Percentiles rank a stretch among this genome's conserved stretches.
These are phyloP conservation scores for Acaromyces ingoldii DNA, from an alignment of 1,284 basidiomycete genomes.

Conservation along the genomic window DNA sequence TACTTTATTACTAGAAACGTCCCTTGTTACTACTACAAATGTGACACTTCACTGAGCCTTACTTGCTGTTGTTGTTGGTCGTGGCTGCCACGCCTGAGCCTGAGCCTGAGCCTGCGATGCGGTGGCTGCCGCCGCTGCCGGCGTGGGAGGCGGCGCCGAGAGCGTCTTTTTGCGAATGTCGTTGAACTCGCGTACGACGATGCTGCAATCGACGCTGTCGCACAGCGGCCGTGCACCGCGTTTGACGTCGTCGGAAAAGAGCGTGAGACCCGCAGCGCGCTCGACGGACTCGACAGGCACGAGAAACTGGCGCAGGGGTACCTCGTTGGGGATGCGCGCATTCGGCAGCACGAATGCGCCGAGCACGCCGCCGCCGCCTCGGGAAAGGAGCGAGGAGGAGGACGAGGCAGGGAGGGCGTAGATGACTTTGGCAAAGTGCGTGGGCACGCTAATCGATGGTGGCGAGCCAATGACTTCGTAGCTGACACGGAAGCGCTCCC, in stretches of 20 bases:
- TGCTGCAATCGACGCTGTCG: constrained; percentile 45
- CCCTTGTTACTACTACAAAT: no score
- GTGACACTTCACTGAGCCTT: no score
- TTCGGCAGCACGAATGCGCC: constrained; percentile 50
- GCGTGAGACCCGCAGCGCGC: constrained; percentile 76
- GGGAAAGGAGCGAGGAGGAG: not conserved
- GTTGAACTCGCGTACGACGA: constrained; percentile 43
- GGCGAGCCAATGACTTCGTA: constrained; percentile 81
- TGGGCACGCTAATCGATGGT: constrained; percentile 85
- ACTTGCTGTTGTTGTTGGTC: constrained; percentile 2
- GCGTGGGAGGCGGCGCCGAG: not conserved
- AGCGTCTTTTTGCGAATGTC: not conserved
- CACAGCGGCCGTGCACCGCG: constrained; percentile 78
- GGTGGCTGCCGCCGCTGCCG: no score
- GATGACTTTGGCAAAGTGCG: constrained; percentile 96
- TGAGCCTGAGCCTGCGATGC: no score
- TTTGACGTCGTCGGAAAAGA: constrained; percentile 84
- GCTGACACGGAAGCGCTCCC: not conserved
- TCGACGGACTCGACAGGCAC: constrained; percentile 78
- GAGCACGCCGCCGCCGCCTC: constrained; percentile 15
- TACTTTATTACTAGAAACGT: no score
- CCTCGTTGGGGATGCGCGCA: constrained; percentile 44
- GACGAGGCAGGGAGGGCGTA: constrained; percentile 56
- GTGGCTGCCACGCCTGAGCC: not conserved
- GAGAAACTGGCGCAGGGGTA: constrained; percentile 36